Evolutionary conservation across 140 eudicot species (phyloP).

Genomic region (Flaveria floridana): DNA sequence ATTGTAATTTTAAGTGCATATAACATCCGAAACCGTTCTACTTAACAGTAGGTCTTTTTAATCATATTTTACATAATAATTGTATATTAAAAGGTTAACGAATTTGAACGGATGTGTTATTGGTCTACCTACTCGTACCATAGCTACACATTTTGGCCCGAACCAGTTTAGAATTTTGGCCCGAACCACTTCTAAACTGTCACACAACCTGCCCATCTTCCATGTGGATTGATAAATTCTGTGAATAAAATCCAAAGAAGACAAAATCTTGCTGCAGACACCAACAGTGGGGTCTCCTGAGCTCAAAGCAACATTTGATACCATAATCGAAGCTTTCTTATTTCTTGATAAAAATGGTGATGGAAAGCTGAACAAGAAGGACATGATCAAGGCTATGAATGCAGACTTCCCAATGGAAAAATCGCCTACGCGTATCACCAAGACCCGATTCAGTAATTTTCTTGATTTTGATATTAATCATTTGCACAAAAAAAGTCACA

Average conservation of each 20-base stretch:
- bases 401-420: slow-evolving; percentile 48
- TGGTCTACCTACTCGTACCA: not conserved
- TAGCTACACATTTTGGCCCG: not conserved
- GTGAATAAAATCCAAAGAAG: not conserved
- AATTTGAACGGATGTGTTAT: not conserved
- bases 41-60: no score
- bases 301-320: slow-evolving; percentile 73
- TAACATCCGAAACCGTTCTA: not conserved
- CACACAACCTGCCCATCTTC: not conserved
- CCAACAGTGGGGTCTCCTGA: slow-evolving; percentile 49
- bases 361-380: slow-evolving; percentile 63
- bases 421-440: slow-evolving; percentile 52
- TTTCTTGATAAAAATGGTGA: slow-evolving; percentile 74
- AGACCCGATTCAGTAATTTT: slow-evolving; percentile 54
- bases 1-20: not conserved
- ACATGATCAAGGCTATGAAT: slow-evolving; percentile 58
- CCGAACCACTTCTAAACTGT: not conserved
- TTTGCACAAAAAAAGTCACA: not conserved
- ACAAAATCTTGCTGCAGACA: slow-evolving; percentile 35
- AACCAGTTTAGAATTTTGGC: slow-evolving; percentile 12
- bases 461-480: not conserved
- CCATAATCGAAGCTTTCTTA: slow-evolving; percentile 65
- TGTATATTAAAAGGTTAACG: not conserved
- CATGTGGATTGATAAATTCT: not conserved
- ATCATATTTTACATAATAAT: not conserved